Conservation (phyloP, 768 basidiomycete species). For the Amanita muscaria region DNA sequence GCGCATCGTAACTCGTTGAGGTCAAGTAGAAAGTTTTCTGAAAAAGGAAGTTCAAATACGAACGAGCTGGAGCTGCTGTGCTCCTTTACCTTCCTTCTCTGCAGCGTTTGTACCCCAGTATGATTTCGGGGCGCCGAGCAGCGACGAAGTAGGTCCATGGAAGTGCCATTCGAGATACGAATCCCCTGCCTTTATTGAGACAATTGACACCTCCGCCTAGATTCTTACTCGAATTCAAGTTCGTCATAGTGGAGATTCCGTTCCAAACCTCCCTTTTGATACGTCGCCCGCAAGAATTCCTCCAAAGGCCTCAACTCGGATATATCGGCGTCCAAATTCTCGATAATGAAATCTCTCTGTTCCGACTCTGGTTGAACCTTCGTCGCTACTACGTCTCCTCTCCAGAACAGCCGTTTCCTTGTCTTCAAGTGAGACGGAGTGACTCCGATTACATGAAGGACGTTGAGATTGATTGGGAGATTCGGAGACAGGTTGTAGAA, state of each 20-base stretch:
- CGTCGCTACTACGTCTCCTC: constrained; percentile 14
- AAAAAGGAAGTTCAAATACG: constrained; percentile 7
- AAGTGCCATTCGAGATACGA: neutral
- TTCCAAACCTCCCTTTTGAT: constrained; percentile 8
- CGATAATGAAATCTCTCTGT: constrained; percentile 5
- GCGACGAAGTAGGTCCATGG: neutral
- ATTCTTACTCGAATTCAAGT: constrained; percentile 7
- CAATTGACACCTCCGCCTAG: neutral
- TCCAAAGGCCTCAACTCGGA: constrained; percentile 9
- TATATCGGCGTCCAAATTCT: constrained; percentile 9
- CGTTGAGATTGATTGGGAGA: constrained; percentile 13
- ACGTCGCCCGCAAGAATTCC: constrained; percentile 6
- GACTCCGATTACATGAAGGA: constrained; percentile 8
- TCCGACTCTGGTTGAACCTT: constrained; percentile 10
- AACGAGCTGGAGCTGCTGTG: neutral
- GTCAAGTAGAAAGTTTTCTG: constrained; percentile 10
- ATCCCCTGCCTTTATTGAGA: constrained; percentile 4
- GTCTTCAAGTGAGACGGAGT: constrained; percentile 8
- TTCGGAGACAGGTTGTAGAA: constrained; percentile 12
- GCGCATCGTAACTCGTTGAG: constrained; percentile 9
- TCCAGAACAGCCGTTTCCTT: constrained; percentile 13
- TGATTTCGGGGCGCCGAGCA: neutral
- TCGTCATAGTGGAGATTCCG: no score
- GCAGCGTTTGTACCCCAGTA: constrained; percentile 11
- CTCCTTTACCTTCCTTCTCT: constrained; percentile 6